phyloP scores from a whole-genome alignment of 2,329 filamentous ascomycete species.

The Elsinoe arachidis region DNA sequence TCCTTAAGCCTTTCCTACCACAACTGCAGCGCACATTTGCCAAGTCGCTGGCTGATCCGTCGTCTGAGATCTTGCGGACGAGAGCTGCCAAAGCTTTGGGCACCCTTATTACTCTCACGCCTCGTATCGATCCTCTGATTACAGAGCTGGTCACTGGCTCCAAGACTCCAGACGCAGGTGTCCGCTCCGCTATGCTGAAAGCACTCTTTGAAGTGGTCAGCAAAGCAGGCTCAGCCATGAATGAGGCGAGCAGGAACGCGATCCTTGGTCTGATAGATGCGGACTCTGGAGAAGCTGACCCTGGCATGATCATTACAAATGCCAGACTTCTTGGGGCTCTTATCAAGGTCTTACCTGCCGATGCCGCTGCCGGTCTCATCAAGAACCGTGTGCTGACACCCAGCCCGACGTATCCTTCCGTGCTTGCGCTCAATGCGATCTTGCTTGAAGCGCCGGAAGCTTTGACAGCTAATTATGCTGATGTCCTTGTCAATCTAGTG shows the following conservation, averaged over 20 bases:
- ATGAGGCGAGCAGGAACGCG: conserved; percentile 75
- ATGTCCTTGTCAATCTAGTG: conserved; percentile 69
- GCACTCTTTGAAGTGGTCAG: conserved; percentile 92
- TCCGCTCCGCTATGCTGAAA: conserved; percentile 93
- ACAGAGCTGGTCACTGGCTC: conserved; percentile 89
- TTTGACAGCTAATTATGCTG: conserved; percentile 58
- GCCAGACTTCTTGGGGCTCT: conserved; percentile 83
- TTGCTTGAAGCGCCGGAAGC: conserved; percentile 68
- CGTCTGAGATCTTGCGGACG: conserved; percentile 77
- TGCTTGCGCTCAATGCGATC: conserved; percentile 81
- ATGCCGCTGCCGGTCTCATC: conserved; percentile 54
- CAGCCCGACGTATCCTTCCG: conserved; percentile 67
- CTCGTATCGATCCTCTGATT: conserved; percentile 89
- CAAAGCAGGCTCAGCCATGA: conserved; percentile 92
- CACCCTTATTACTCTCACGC: conserved; percentile 90
- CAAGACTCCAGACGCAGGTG: conserved; percentile 77
- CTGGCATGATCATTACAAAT: conserved; percentile 76
- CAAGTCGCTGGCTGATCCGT: conserved; percentile 85
- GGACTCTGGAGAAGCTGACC: conserved; percentile 62
- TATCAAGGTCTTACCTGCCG: conserved; percentile 72
- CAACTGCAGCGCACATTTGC: conserved; percentile 96
- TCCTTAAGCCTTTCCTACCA: conserved; percentile 92
- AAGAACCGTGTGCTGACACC: conserved; percentile 69
- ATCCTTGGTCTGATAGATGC: conserved; percentile 83
- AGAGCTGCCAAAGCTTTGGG: conserved; percentile 90